Base-by-base conservation (phyloP, 345 rosid genomes). In the Angophora floribunda region DNA sequence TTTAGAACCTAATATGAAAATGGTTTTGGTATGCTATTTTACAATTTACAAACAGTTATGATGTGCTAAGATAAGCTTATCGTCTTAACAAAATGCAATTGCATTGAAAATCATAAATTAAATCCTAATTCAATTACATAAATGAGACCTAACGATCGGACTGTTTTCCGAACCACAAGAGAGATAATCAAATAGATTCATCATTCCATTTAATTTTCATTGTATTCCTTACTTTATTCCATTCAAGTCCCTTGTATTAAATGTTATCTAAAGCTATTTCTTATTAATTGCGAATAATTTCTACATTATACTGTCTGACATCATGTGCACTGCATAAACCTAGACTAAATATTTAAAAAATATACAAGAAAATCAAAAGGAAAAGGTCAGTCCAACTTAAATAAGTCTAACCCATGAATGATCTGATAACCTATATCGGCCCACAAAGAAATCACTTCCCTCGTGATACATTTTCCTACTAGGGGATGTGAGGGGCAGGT, bases 261-360 rank as follows among this genome's bases (percentile, higher is more conserved):
- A 63, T n/a, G 75, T 4, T 6, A 13, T 13, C 17, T 63, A 2
- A 63, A 63, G 36, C 5, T 61, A 32, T 63, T 63, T 13, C 70
- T 63, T n/a, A 12, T 63, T 26, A 11, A 26, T 59, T n/a, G 30
- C 24, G 14, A n/a, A 59, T 59, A 59, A 59, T 59, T 11, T 6
- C 28, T 21, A 55, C 28, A 55, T 0, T 36, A 36, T 36, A 16
- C 0, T 28, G 70, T 63, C 36, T n/a, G 7, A 63, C 9, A 13
- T 6, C 9, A 28, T 63, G 36, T 6, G 75, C 17, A n/a, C 3
- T 0, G 0, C 1, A 0, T n/a, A 36, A 13, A 13, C 2, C 7
- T n/a, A 63, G 0, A 63, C 36, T 63, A n/a, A 16, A n/a, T 13
- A n/a, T 63, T 13, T 17, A n/a, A 63, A 63, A n/a, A 13, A 63